Base-by-base conservation (phyloP, 2,329 filamentous ascomycete genomes). In the Cyphellophora attinorum region DNA sequence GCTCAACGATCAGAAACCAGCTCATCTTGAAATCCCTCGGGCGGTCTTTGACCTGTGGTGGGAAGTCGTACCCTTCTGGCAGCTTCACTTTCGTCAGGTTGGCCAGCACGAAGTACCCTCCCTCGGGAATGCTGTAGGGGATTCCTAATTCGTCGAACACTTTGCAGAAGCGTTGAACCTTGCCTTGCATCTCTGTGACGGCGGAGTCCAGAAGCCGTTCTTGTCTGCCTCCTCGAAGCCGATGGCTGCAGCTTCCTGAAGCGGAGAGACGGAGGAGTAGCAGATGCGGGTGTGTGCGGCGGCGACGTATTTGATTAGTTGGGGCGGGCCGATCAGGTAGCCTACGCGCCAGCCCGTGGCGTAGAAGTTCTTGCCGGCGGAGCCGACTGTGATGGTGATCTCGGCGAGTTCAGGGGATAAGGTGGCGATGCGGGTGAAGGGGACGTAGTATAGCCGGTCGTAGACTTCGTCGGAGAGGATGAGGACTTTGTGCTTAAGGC, bases 361-460 rank as follows among this genome's bases (percentile, higher is more conserved):
- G 55, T 96, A 96, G 61, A 98, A 98, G 67, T 91, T 93, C 72
- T 98, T 98, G 50, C 91, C 91, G 1, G 86, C 91, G 1, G 86
- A 94, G 13, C 91, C 91, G 18, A 98, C 91, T 0, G 91, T 96
- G 31, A 98, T 62, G 4, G 91, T 96, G 47, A 93, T 71, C 39
- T 76, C 76, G 49, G 86, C 86, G 33, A 96, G 77, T 57, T 95
- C 86, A 0, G 88, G 86, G 0, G 85, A 93, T 12, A 98, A 67
- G 0, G 86, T 95, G 15, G 85, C 85, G 36, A 96, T 81, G 49
- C 91, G 76, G 1, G 88, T 96, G 56, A 96, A 98, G 1, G 89
- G 89, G 1, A 86, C 84, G 56, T 96, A 98, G 70, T 81, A 95
- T 1, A 98, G 74, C 16, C 86, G 79, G 59, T 98, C 91, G 58